These are phyloP conservation scores for Atalantia buxifolia DNA, from an alignment of 345 rosid species.

Conservation along the genomic window DNA sequence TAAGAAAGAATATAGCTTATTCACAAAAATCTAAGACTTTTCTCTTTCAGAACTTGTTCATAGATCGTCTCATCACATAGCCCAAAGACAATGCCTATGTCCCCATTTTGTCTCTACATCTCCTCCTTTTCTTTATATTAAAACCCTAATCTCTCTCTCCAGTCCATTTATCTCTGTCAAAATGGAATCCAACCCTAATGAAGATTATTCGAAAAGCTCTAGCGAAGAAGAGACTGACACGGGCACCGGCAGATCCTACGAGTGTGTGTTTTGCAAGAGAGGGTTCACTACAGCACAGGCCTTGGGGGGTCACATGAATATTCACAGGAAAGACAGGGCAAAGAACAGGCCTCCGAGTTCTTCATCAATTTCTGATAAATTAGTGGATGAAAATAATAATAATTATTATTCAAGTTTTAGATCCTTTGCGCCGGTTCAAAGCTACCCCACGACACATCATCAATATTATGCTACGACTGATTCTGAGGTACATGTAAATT, in stretches of 20 bases:
- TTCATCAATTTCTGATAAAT: conserved; percentile 19
- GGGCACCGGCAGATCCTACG: conserved; percentile 47
- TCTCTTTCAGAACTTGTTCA: conserved; percentile 15
- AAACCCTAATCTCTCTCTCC: conserved; percentile 8
- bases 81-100: conserved; percentile 21
- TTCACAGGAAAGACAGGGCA: conserved; percentile 81
- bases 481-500: conserved; percentile 23
- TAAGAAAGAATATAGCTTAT: neutral
- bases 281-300: conserved; percentile 97
- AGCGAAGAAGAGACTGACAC: conserved; percentile 19
- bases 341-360: conserved; percentile 36
- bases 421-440: conserved; percentile 28
- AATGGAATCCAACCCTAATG: conserved; percentile 34
- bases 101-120: conserved; percentile 25
- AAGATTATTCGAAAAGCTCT: conserved; percentile 34
- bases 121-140: conserved; percentile 10
- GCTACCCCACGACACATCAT: conserved; percentile 14
- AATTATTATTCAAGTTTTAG: conserved; percentile 7
- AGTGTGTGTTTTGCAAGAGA: conserved; percentile 80
- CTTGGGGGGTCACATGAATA: conserved; percentile 93
- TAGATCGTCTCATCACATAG: neutral
- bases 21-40: conserved; percentile 24
- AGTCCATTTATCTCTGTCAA: neutral
- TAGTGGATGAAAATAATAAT: neutral
- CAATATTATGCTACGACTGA: conserved; percentile 12